These are phyloP conservation scores for Stylonectria norvegica DNA, from an alignment of 2,329 filamentous ascomycete species.

Conservation along the genomic window DNA sequence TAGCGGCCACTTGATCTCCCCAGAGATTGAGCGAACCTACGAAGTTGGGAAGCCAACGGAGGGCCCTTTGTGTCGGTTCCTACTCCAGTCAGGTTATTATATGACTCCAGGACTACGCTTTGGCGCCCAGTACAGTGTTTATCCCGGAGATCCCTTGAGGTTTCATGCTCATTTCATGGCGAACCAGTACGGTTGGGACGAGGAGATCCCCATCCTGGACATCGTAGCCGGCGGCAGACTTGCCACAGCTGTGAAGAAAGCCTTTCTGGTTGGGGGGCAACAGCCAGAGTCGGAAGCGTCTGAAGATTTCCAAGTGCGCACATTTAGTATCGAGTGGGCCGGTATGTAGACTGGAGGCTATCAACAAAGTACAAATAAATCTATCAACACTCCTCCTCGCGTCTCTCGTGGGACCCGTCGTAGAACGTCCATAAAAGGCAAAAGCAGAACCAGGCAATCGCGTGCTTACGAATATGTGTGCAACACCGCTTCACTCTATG, in stretches of 20 bases:
- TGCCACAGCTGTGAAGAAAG: conserved; percentile 95
- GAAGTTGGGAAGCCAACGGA: conserved; percentile 14
- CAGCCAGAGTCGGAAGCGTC: conserved; percentile 35
- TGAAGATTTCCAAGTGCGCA: conserved; percentile 50
- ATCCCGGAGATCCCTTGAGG: conserved; percentile 88
- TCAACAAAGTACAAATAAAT: no score
- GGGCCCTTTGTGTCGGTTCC: conserved; percentile 68
- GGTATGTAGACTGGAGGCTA: no score
- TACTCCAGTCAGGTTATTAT: conserved; percentile 78
- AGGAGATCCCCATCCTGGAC: conserved; percentile 79
- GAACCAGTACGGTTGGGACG: conserved; percentile 80
- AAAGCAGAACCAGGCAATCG: conserved; percentile 1
- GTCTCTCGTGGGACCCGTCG: conserved; percentile 5
- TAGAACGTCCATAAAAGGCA: conserved; percentile 4
- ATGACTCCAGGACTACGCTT: conserved; percentile 91
- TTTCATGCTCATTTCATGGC: conserved; percentile 95
- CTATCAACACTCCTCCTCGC: conserved; percentile 2
- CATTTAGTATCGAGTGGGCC: conserved; percentile 90
- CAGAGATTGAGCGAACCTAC: conserved; percentile 10
- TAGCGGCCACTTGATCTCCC: conserved; percentile 30
- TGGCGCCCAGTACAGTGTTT: conserved; percentile 90
- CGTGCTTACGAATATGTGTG: no score
- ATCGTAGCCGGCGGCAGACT: conserved; percentile 82
- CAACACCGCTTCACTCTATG: neutral
- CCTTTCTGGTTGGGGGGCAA: conserved; percentile 78